phyloP scores from a whole-genome alignment of 2,329 filamentous ascomycete species.

The Graphilbum sp. region DNA sequence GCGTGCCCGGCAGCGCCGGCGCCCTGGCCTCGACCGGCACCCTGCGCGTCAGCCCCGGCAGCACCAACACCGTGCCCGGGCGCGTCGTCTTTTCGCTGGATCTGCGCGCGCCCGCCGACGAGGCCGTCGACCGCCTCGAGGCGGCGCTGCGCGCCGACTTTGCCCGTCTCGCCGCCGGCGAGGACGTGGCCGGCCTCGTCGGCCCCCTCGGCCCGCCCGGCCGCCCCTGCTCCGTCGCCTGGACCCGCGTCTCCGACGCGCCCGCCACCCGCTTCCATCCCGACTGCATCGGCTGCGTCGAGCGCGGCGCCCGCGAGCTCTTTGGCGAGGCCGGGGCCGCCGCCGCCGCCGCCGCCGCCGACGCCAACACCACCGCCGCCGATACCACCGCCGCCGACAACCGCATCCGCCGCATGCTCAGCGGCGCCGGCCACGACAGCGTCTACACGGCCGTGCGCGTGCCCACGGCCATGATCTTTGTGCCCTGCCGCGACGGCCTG shows the following conservation, averaged over 20 bases:
- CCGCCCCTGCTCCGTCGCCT: slow-evolving; percentile 28
- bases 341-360: background rate
- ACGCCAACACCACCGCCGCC: background rate
- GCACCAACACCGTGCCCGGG: slow-evolving; percentile 58
- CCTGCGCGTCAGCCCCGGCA: slow-evolving; percentile 23
- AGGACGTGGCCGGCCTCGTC: slow-evolving; percentile 20
- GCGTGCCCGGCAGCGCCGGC: no score
- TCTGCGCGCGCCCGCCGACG: slow-evolving; percentile 37
- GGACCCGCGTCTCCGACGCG: slow-evolving; percentile 43
- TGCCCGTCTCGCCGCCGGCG: background rate
- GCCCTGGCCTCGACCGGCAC: slow-evolving; percentile 16
- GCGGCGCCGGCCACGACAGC: slow-evolving; percentile 23
- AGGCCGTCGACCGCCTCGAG: slow-evolving; percentile 15
- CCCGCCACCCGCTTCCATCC: slow-evolving; percentile 47
- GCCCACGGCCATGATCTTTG: slow-evolving; percentile 23
- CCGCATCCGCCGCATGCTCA: slow-evolving; percentile 15
- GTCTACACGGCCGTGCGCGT: slow-evolving; percentile 17
- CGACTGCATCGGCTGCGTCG: slow-evolving; percentile 50
- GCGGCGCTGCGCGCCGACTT: background rate
- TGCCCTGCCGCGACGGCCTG: slow-evolving; percentile 19
- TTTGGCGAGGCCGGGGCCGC: slow-evolving; percentile 29
- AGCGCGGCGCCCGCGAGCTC: slow-evolving; percentile 10
- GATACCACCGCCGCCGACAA: no score
- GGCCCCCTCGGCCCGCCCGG: slow-evolving; percentile 37
- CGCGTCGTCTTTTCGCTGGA: slow-evolving; percentile 52